Base-by-base conservation (phyloP, 2,329 filamentous ascomycete species). In the Epichloe aotearoae region DNA sequence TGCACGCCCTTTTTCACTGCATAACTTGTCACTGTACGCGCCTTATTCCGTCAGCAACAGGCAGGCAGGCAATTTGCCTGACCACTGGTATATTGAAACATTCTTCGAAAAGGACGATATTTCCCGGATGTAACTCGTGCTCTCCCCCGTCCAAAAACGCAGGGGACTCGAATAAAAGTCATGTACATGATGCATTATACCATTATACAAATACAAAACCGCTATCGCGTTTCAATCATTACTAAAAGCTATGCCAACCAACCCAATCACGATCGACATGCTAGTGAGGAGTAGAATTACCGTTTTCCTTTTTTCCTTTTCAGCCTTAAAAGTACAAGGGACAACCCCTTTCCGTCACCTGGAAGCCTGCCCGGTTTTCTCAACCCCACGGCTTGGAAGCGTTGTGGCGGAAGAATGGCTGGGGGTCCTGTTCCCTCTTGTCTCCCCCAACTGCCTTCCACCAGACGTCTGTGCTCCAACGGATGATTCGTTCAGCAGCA, bases 391-490 rank as follows among this genome's bases (percentile, higher is more conserved):
- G 49, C 50, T 56, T 59, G 10, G 50, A 46, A 3, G 54, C 34
- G 46, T 56, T 56, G 47, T 59, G 57, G 45, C 63, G 62, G 59
- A 67, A 61, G 47, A 67, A 63, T 10, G 64, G 60, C 51, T 63
- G 57, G 14, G 66, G 65, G 20, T 68, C 59, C 53, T 66, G 65
- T 65, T 79, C 75, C 30, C 76, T 72, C 15, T 77, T 80, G 51
- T 77, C 78, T 12, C 82, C 87, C 0, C 90, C 90, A 50, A 81
- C 87, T 0, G 89, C 89, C 58, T 79, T 82, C 82, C 88, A 95
- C 93, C 93, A 98, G 8, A 95, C 78, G 67, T 97, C 91, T 10
- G 87, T 89, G 47, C 89, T 85, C 88, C 90, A 97, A 61, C 89
- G 75, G 64, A 96, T 80, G 54, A 89, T 69, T 48, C 93, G 78